These are phyloP conservation scores for Solanum tarapatanum DNA, from an alignment of 257 asterid species.

Conservation along the genomic window DNA sequence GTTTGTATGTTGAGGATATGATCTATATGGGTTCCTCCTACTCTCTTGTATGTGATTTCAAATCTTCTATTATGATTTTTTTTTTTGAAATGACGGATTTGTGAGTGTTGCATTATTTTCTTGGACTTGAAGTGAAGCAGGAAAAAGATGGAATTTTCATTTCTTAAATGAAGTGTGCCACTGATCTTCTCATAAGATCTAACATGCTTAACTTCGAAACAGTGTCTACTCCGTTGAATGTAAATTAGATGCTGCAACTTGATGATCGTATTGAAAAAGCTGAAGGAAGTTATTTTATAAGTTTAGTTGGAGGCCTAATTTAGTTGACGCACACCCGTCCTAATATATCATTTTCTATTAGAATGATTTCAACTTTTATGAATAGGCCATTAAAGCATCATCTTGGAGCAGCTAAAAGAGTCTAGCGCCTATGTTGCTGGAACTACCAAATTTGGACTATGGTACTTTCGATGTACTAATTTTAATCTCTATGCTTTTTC, in stretches of 20 bases:
- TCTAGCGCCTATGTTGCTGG: not conserved
- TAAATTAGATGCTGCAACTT: not conserved
- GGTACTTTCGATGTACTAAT: not conserved
- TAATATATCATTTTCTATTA: no score
- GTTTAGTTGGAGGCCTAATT: not conserved
- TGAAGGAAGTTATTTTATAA: not conserved
- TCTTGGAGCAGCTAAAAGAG: no score
- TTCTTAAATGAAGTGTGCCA: not conserved
- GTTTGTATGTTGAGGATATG: not conserved
- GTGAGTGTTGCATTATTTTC: not conserved
- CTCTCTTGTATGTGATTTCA: not conserved
- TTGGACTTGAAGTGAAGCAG: not conserved
- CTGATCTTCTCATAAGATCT: not conserved
- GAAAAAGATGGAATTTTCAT: not conserved
- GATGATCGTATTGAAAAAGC: not conserved
- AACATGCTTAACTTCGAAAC: not conserved
- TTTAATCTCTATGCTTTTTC: not conserved
- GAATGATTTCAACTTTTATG: not conserved
- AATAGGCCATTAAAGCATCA: not conserved
- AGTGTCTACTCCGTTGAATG: not conserved
- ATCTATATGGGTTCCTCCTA: not conserved
- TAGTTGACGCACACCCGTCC: not conserved
- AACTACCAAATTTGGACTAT: not conserved
- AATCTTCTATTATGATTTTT: not conserved
- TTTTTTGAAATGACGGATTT: not conserved